Evolutionary conservation across 768 basidiomycete genomes (phyloP), one percentile per base, ranked within the genome.

Genomic region (Trametes cinnabarina): DNA sequence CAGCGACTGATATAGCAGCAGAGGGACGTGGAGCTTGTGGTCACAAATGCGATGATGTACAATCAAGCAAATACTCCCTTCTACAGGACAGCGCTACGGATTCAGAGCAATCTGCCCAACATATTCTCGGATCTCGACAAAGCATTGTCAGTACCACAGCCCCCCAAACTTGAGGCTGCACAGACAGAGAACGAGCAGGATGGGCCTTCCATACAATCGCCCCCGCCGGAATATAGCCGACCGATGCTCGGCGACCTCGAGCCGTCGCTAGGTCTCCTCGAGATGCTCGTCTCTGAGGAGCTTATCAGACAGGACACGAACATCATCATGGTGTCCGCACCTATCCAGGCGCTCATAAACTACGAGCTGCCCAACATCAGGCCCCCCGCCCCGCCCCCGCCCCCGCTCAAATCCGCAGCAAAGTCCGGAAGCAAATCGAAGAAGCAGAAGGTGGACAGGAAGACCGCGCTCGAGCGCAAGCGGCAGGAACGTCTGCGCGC

Each of bases 11-110:
- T 19, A 14, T 39, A 3, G 3, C 4, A 34, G 4, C 52, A 94
- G 92, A 76, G 82, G 49, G 96, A 99, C 68, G 75, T 94, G n/a
- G 72, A 82, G 32, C 82, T 98, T 15, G 92, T 98, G 15, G 72
- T 92, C 25, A 77, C 84, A 55, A 99, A 98, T 65, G 95, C 95
- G 2, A 80, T 91, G 42, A 70, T 83, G 7, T 99, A 98, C 72
- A 98, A 99, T 70, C 82, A 84, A 61, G 73, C 82, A 0, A 87
- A 85, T n/a, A 85, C 88, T 0, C 62, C 79, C 0, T 86, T 86
- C 68, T 82, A 91, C 74, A 87, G 84, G 65, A 73, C 81, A 5
- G 94, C 96, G 0, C 71, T 78, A 15, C 75, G 83, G 39, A 84
- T 97, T 59, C 81, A 83, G 17, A 41, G 66, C 73, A 69, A 2